A percentile compares a stretch with the other conserved stretches of the same genome.
These are phyloP conservation scores for Ceratobasidium sp. DNA, from an alignment of 1,284 basidiomycete species.

Conservation along the genomic window DNA sequence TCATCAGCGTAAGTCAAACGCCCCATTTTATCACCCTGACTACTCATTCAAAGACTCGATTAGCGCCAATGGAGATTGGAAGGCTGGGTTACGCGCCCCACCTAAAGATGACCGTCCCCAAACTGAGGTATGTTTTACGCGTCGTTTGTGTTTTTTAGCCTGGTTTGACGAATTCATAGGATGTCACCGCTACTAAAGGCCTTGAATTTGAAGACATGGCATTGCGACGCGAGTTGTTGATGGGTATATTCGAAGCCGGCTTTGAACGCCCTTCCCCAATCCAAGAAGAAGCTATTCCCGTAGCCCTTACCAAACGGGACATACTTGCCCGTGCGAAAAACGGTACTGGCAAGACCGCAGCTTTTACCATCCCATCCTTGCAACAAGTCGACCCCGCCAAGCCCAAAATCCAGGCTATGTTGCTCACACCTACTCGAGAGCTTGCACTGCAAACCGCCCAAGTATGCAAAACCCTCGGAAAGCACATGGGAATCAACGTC, in stretches of 20 bases:
- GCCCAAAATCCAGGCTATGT: constrained; percentile 93
- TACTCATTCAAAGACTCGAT: neutral
- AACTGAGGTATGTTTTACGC: constrained; percentile 70
- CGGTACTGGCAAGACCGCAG: constrained; percentile 95
- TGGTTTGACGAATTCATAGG: constrained; percentile 57
- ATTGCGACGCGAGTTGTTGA: constrained; percentile 82
- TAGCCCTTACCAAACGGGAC: constrained; percentile 88
- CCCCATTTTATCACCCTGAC: neutral
- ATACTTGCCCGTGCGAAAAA: constrained; percentile 93
- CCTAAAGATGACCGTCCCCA: constrained; percentile 93
- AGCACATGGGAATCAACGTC: constrained; percentile 95
- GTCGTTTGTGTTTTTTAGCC: constrained; percentile 26
- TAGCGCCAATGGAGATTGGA: constrained; percentile 66
- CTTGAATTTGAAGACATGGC: constrained; percentile 92
- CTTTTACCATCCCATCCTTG: constrained; percentile 97
- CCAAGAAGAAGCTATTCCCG: constrained; percentile 96
- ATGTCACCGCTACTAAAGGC: constrained; percentile 92
- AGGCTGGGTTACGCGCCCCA: constrained; percentile 81
- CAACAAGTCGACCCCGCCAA: constrained; percentile 90
- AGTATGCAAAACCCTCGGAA: constrained; percentile 97
- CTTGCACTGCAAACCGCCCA: constrained; percentile 96
- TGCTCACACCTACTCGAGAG: constrained; percentile 95
- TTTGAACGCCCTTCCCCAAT: constrained; percentile 98
- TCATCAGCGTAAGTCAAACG: constrained; percentile 41
- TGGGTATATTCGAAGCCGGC: constrained; percentile 97